Base-by-base conservation (phyloP, 2,329 filamentous ascomycete species). In the Zalaria obscura region DNA sequence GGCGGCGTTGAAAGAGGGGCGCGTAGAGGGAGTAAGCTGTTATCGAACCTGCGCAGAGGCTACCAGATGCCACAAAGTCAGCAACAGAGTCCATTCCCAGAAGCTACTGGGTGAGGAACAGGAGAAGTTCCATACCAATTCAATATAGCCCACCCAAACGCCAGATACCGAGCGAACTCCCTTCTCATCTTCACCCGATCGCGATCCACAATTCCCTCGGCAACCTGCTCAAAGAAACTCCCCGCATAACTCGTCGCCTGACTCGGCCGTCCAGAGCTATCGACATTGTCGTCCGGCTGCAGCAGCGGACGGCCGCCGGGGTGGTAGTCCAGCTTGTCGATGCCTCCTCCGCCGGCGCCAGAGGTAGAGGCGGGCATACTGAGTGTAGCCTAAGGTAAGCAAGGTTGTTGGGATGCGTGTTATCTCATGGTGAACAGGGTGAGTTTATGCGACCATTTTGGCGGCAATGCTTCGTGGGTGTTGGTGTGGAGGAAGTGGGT, bases 21-120 rank as follows among this genome's bases (percentile, higher is more conserved):
- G 83, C 91, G 59, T 96, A 98, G 28, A 98, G 76, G 31, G 87
- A 94, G 67, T 91, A 98, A 38, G 87, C 83, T 39, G 86, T 87
- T 55, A 96, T 85, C 54, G 85, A 93, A 47, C 89, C 91, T 27
- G 87, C 89, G 58, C 84, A 91, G 28, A 95, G 72, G 51, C 67
- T 70, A 51, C 18, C 44, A 31, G 28, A 2, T 4, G 18, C 18
- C 18, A 18, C 18, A 18, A 18, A 18, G 18, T 18, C 18, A 18
- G 18, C 18, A 18, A 18, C 18, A 18, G 18, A 18, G 18, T 18
- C 18, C 18, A 18, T 18, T 18, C 18, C 18, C 18, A 25, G 9
- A 27, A 35, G 28, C 18, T 18, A 18, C 18, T 18, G 18, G 26
- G 34, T 9, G 29, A 18, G 9, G n/a, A n/a, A 32, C 26, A 31